phyloP scores from a whole-genome alignment of 495 filamentous ascomycete species.

The Lepidopterella palustris region DNA sequence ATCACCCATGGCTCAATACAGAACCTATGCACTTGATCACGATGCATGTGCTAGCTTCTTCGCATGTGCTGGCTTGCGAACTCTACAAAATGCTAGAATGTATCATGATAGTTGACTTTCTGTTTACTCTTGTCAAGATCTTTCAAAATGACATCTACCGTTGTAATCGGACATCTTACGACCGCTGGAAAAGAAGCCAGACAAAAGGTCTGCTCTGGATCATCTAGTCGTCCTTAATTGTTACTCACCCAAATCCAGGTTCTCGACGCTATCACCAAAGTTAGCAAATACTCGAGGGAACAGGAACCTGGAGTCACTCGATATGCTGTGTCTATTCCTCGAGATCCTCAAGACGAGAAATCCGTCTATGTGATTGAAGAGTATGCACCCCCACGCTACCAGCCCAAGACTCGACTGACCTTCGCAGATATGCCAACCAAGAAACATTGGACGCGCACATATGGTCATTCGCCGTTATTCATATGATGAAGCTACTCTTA shows the following conservation, averaged over 20 bases:
- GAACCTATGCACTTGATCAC: neutral
- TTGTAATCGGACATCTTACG: conserved; percentile 14
- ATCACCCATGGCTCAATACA: neutral
- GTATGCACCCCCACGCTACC: neutral
- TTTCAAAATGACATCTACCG: conserved; percentile 7
- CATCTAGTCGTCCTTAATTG: neutral
- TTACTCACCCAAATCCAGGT: neutral
- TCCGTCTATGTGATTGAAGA: conserved; percentile 21
- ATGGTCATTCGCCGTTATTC: neutral
- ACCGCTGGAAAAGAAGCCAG: conserved; percentile 6
- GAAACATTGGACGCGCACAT: conserved; percentile 17
- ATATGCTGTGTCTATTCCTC: conserved; percentile 5
- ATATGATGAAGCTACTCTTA: conserved; percentile 5
- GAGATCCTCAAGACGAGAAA: conserved; percentile 12
- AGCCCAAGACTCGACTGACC: neutral
- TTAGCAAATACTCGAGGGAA: conserved; percentile 7
- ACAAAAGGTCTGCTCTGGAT: conserved; percentile 6
- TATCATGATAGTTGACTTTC: neutral
- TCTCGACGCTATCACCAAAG: conserved; percentile 9
- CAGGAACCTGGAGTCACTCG: conserved; percentile 13
- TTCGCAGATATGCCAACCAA: conserved; percentile 12
- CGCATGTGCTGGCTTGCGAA: neutral
- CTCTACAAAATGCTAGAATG: neutral
- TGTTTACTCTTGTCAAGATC: neutral
- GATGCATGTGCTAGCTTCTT: neutral